Conservation (phyloP, 2,329 filamentous ascomycete genomes). For the Fusarium sp. region DNA sequence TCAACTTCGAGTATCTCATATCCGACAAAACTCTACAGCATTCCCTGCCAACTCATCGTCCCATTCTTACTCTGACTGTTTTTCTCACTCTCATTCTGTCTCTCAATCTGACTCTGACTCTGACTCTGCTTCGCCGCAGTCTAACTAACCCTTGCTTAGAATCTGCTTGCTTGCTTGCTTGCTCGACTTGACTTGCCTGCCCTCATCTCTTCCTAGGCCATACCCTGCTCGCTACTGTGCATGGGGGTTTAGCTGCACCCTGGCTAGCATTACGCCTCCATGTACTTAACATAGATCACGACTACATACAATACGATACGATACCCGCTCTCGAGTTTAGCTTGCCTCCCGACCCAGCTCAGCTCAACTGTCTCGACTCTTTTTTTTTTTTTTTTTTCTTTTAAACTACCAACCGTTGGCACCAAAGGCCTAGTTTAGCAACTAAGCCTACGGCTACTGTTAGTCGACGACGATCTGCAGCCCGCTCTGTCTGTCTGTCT, state of each 20-base stretch:
- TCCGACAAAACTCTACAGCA: slow-evolving; percentile 17
- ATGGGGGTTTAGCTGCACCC: slow-evolving; percentile 14
- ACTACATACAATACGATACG: slow-evolving; percentile 9
- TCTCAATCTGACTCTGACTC: slow-evolving; percentile 3
- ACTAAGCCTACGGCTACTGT: neutral
- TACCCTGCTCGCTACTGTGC: slow-evolving; percentile 1
- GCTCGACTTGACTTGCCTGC: slow-evolving; percentile 7
- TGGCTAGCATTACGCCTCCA: slow-evolving; percentile 31
- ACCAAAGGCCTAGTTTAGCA: slow-evolving; percentile 1
- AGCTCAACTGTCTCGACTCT: neutral
- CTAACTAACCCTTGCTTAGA: slow-evolving; percentile 9
- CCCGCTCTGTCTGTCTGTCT: slow-evolving; percentile 29
- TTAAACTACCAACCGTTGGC: slow-evolving; percentile 26
- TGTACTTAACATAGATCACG: slow-evolving; percentile 24
- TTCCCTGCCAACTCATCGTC: slow-evolving; percentile 13
- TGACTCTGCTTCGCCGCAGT: slow-evolving; percentile 24
- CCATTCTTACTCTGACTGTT: slow-evolving; percentile 1
- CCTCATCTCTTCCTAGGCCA: neutral
- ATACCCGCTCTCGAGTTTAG: neutral
- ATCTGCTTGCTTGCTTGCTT: slow-evolving; percentile 14
- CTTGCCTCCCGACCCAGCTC: too few species aligned
- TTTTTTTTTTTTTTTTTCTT: neutral
- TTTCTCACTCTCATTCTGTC: neutral
- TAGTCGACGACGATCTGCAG: slow-evolving; percentile 27
- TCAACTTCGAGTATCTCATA: slow-evolving; percentile 28